These are phyloP conservation scores for Spinacia oleracea DNA, from an alignment of 179 eudicot species.

Conservation along the genomic window DNA sequence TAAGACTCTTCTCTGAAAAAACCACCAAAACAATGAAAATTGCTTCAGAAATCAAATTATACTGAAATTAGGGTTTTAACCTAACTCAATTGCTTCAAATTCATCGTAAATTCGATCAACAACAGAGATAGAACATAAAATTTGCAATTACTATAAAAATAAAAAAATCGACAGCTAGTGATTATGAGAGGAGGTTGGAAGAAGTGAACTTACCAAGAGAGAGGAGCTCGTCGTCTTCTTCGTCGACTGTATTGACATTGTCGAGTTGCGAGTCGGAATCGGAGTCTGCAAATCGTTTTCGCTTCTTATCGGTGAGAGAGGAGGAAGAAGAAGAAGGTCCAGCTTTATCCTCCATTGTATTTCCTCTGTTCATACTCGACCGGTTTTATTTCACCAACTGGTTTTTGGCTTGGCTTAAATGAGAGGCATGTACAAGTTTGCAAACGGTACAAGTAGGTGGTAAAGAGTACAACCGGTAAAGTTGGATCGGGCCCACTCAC, in stretches of 20 bases:
- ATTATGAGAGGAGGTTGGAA: background rate
- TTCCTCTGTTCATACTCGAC: too few relatives aligned
- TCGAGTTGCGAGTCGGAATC: slow-evolving; percentile 24
- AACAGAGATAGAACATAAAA: background rate
- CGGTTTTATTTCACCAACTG: too few relatives aligned
- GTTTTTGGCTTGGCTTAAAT: too few relatives aligned
- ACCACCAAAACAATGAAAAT: background rate
- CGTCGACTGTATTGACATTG: slow-evolving; percentile 14
- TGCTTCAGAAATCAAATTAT: background rate
- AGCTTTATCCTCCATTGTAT: slow-evolving; percentile 15
- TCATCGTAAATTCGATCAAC: background rate
- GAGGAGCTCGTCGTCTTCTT: slow-evolving; percentile 23
- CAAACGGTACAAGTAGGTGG: too few relatives aligned
- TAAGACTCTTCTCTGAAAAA: slow-evolving; percentile 56
- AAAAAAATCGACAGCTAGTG: background rate
- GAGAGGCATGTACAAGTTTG: too few relatives aligned
- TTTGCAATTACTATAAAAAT: background rate
- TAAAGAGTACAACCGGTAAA: too few relatives aligned
- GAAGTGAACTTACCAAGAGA: slow-evolving; percentile 23
- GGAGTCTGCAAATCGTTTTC: slow-evolving; percentile 27
- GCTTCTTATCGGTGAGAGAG: slow-evolving; percentile 21
- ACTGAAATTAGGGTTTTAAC: background rate
- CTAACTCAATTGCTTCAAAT: background rate
- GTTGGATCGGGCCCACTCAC: too few relatives aligned
- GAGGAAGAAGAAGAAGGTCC: slow-evolving; percentile 22